Conservation (phyloP, 1,284 basidiomycete genomes). For the Microbotryum violaceum region DNA sequence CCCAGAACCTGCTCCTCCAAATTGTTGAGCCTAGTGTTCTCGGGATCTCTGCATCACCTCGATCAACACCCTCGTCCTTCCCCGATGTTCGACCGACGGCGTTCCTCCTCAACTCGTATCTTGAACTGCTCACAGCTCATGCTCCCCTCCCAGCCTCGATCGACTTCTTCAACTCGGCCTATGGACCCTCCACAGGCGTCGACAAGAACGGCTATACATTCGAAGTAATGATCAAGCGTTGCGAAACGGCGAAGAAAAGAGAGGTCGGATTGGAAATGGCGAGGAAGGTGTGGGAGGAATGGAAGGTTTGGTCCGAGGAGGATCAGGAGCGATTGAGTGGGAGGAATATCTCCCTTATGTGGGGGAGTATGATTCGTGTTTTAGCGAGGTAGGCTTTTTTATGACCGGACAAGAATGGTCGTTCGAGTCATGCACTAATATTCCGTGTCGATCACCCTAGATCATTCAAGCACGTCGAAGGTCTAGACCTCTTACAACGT, state of each 20-base stretch:
- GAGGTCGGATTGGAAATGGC: slow-evolving; percentile 2
- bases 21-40: slow-evolving; percentile 48
- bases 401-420: background rate
- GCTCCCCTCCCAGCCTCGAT: slow-evolving; percentile 48
- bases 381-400: slow-evolving; percentile 17
- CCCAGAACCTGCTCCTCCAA: slow-evolving; percentile 58
- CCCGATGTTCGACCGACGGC: slow-evolving; percentile 54
- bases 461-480: slow-evolving; percentile 17
- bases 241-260: slow-evolving; percentile 18
- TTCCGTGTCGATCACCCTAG: background rate
- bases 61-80: slow-evolving; percentile 45
- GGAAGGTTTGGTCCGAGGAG: slow-evolving; percentile 22
- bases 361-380: slow-evolving; percentile 23
- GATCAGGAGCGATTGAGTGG: slow-evolving; percentile 6
- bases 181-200: background rate
- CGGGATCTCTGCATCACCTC: slow-evolving; percentile 5
- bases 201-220: slow-evolving; percentile 18
- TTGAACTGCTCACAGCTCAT: slow-evolving; percentile 57
- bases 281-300: slow-evolving; percentile 26
- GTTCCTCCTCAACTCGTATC: slow-evolving; percentile 68
- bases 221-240: slow-evolving; percentile 17
- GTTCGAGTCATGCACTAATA: background rate
- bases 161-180: slow-evolving; percentile 36
- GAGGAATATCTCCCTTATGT: slow-evolving; percentile 18
- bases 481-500: slow-evolving; percentile 15